phyloP scores from a whole-genome alignment of 2,329 filamentous ascomycete genomes.

The Pseudogymnoascus sp. region DNA sequence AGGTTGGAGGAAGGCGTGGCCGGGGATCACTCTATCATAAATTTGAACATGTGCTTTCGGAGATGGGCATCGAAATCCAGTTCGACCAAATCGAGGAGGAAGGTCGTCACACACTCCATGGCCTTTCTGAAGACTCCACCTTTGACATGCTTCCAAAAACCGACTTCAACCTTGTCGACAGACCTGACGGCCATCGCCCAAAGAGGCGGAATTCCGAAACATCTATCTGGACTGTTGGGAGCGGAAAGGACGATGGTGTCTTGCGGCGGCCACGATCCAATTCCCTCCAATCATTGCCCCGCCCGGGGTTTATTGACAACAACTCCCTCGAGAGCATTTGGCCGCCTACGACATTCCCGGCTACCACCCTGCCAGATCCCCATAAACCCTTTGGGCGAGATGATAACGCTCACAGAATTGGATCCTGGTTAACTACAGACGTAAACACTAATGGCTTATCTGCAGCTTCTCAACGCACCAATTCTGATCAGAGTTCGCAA shows the following conservation, averaged over 20 bases:
- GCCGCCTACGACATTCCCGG: background rate
- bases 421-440: conserved; percentile 2
- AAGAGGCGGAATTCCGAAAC: conserved; percentile 28
- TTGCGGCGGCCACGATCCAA: conserved; percentile 20
- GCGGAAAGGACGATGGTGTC: conserved; percentile 11
- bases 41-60: conserved; percentile 58
- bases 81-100: conserved; percentile 37
- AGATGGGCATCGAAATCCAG: conserved; percentile 65
- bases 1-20: conserved; percentile 59
- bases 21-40: conserved; percentile 54
- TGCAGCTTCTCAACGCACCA: background rate
- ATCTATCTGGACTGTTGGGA: conserved; percentile 21
- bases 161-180: background rate
- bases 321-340: background rate
- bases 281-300: conserved; percentile 13
- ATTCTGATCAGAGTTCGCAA: background rate
- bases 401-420: background rate
- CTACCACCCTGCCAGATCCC: background rate
- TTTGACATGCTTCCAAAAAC: background rate
- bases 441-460: background rate
- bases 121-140: background rate
- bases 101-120: background rate
- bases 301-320: background rate
- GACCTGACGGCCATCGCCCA: conserved; percentile 9
- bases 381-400: background rate